These are phyloP conservation scores for Venturia pyrina DNA, from an alignment of 2,329 filamentous ascomycete species.

Conservation along the genomic window DNA sequence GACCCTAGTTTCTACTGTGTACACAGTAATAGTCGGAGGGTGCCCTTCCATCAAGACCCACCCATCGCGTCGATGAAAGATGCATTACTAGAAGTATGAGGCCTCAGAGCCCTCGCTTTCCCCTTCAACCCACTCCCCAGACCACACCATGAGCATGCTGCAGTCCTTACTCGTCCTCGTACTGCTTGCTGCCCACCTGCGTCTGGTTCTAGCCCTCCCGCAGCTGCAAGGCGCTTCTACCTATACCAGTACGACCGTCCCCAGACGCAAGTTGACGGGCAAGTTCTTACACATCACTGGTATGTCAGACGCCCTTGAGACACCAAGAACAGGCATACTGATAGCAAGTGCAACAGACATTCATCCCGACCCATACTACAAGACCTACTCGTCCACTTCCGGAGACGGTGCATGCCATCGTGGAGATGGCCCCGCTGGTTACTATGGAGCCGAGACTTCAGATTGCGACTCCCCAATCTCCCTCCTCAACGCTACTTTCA, in stretches of 20 bases:
- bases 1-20: not conserved
- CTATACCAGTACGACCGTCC: not conserved
- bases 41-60: not conserved
- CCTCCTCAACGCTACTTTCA: constrained; percentile 78
- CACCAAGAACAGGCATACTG: not conserved
- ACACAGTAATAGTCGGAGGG: no score
- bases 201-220: not conserved
- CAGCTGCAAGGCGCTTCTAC: not conserved
- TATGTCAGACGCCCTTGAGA: constrained; percentile 38
- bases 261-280: constrained; percentile 34
- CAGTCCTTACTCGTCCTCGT: not conserved
- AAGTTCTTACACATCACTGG: constrained; percentile 84
- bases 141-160: not conserved
- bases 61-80: no score
- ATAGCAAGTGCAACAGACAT: constrained; percentile 52
- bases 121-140: not conserved
- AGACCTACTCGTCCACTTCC: constrained; percentile 61
- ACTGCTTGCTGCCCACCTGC: not conserved
- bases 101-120: no score
- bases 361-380: constrained; percentile 84
- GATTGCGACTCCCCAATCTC: constrained; percentile 78
- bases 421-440: constrained; percentile 64
- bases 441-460: constrained; percentile 74
- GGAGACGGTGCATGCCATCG: constrained; percentile 67
- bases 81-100: not conserved